These are phyloP conservation scores for Talaromyces sp. DNA, from an alignment of 2,329 filamentous ascomycete species.

Conservation along the genomic window DNA sequence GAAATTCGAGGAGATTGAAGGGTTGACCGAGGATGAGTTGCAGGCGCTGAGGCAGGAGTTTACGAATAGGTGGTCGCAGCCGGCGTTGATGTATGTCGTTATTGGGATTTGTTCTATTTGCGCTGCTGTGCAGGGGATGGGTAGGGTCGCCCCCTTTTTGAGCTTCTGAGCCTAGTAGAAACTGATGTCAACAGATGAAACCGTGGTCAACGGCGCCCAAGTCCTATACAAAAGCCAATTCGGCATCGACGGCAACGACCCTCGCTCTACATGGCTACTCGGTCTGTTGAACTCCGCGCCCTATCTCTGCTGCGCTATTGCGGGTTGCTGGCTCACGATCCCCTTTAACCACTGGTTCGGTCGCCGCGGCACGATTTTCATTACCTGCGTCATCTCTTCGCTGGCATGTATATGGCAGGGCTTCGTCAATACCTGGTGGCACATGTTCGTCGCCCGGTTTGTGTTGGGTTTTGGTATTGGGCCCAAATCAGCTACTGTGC, in stretches of 20 bases:
- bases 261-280: slow-evolving; percentile 57
- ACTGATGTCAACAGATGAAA: slow-evolving; percentile 54
- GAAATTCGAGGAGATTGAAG: slow-evolving; percentile 51
- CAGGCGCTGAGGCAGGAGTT: slow-evolving; percentile 60
- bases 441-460: slow-evolving; percentile 69
- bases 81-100: slow-evolving; percentile 63
- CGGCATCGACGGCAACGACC: slow-evolving; percentile 53
- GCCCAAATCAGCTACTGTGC: slow-evolving; percentile 70
- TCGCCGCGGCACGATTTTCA: slow-evolving; percentile 71
- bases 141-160: slow-evolving; percentile 33
- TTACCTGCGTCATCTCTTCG: slow-evolving; percentile 70
- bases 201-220: slow-evolving; percentile 68
- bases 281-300: slow-evolving; percentile 61
- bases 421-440: slow-evolving; percentile 69
- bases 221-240: slow-evolving; percentile 64
- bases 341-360: slow-evolving; percentile 71
- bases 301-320: slow-evolving; percentile 63
- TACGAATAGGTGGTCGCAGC: slow-evolving; percentile 68
- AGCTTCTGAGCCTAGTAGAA: not conserved
- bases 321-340: slow-evolving; percentile 72
- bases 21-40: slow-evolving; percentile 59
- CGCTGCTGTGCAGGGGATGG: slow-evolving; percentile 70
- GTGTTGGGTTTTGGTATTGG: slow-evolving; percentile 76
- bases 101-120: slow-evolving; percentile 66
- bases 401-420: slow-evolving; percentile 56